These are phyloP conservation scores for Colletotrichum costaricense DNA, from an alignment of 2,329 filamentous ascomycete genomes.

Conservation along the genomic window DNA sequence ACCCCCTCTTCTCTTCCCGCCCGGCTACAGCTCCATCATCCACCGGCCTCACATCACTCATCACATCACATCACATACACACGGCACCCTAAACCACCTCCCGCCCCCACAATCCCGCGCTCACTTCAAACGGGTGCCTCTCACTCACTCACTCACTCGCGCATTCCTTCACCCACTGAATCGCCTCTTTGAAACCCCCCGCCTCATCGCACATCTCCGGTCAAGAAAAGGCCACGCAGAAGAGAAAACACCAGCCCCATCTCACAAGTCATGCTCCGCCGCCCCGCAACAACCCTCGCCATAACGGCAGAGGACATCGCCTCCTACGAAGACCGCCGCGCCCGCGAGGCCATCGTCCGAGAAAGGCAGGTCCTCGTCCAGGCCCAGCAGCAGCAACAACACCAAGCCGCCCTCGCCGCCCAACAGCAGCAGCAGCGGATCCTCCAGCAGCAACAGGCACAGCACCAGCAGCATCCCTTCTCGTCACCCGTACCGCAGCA, in stretches of 20 bases:
- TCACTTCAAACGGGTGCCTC: not conserved
- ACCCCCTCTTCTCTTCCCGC: not conserved
- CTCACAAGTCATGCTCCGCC: constrained; percentile 67
- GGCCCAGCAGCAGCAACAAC: constrained; percentile 16
- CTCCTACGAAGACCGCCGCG: constrained; percentile 74
- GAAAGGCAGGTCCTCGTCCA: constrained; percentile 33
- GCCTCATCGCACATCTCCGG: not conserved
- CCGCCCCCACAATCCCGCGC: not conserved
- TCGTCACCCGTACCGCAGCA: not conserved
- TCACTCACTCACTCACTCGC: not conserved
- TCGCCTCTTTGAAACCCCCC: not conserved
- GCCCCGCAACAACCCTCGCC: constrained; percentile 74
- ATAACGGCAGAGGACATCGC: constrained; percentile 79
- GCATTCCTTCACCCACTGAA: too few species aligned
- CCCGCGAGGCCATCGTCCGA: constrained; percentile 47
- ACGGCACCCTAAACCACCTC: not conserved
- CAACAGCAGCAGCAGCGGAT: constrained; percentile 23
- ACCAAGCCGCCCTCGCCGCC: not conserved
- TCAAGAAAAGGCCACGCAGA: not conserved
- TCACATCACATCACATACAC: not conserved
- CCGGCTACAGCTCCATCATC: not conserved
- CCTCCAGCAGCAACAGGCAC: not conserved
- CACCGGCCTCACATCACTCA: not conserved
- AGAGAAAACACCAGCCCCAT: not conserved
- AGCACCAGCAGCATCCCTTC: not conserved